Conservation (phyloP, 2,329 filamentous ascomycete genomes). For the Alternaria arbusti region DNA sequence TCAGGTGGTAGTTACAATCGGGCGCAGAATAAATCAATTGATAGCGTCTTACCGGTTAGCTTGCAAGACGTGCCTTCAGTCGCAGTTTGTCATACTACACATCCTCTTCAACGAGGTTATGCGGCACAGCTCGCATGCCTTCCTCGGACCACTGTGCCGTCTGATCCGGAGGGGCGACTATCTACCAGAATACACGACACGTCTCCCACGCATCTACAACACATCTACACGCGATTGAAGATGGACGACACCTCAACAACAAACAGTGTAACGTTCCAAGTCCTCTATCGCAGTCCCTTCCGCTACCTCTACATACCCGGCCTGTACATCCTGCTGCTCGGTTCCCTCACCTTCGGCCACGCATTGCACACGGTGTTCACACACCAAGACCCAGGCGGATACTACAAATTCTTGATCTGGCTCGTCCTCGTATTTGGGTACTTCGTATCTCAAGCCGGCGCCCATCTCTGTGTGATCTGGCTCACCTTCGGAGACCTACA, state of each 20-base stretch:
- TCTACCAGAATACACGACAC: background rate
- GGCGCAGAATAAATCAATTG: background rate
- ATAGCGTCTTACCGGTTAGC: background rate
- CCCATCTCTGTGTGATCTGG: background rate
- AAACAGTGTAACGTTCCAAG: background rate
- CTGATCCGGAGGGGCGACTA: background rate
- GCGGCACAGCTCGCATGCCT: background rate
- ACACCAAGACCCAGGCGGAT: background rate
- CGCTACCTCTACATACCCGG: background rate
- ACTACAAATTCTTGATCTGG: background rate
- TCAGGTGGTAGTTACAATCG: background rate
- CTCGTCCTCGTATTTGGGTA: background rate
- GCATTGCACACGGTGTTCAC: background rate
- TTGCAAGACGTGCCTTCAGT: background rate
- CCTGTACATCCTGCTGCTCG: background rate
- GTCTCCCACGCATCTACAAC: background rate
- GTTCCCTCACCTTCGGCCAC: background rate
- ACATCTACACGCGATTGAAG: background rate
- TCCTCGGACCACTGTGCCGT: background rate
- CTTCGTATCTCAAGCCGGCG: background rate
- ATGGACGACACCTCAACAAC: background rate
- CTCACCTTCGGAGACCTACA: background rate
- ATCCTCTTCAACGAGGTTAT: background rate
- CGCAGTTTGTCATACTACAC: rapidly evolving
- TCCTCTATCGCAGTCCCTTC: background rate